These are phyloP conservation scores for Mentha longifolia DNA, from an alignment of 257 asterid species.

Conservation along the genomic window DNA sequence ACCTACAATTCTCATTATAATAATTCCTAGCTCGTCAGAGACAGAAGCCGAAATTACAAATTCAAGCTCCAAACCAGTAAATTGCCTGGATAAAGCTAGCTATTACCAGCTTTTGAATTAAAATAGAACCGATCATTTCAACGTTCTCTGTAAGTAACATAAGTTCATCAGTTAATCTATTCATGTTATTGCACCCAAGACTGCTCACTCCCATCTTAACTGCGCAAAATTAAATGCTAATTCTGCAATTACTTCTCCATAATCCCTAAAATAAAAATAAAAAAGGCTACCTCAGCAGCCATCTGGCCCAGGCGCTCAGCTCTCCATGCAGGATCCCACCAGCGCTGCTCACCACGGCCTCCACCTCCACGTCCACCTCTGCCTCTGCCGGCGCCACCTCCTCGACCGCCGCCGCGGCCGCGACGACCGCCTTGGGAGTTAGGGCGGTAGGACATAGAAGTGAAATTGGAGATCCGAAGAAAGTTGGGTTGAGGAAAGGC, in stretches of 20 bases:
- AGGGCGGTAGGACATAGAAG: slow-evolving; percentile 79
- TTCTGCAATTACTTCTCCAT: not conserved
- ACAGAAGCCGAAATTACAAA: slow-evolving; percentile 16
- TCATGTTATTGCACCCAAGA: not conserved
- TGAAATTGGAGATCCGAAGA: slow-evolving; percentile 39
- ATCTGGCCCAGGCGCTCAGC: slow-evolving; percentile 89
- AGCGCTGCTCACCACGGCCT: slow-evolving; percentile 84
- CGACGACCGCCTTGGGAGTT: slow-evolving; percentile 83
- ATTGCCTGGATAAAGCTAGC: too few relatives aligned
- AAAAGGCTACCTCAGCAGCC: slow-evolving; percentile 65
- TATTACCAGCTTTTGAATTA: too few relatives aligned
- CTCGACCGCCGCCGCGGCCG: slow-evolving; percentile 31
- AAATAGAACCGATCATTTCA: not conserved
- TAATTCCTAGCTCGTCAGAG: not conserved
- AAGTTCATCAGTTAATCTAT: not conserved
- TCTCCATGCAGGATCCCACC: slow-evolving; percentile 99
- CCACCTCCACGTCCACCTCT: slow-evolving; percentile 60
- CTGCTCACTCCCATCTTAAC: not conserved
- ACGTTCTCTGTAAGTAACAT: slow-evolving; percentile 4
- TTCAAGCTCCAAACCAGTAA: slow-evolving; percentile 10
- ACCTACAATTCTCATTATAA: slow-evolving; percentile 1
- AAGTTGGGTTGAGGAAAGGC: slow-evolving; percentile 11
- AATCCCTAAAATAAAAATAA: not conserved
- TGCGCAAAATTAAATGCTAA: not conserved
- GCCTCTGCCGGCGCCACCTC: slow-evolving; percentile 51